phyloP scores from a whole-genome alignment of 1,139 yeast genomes.

The Kurtzmaniella quercitrusa region DNA sequence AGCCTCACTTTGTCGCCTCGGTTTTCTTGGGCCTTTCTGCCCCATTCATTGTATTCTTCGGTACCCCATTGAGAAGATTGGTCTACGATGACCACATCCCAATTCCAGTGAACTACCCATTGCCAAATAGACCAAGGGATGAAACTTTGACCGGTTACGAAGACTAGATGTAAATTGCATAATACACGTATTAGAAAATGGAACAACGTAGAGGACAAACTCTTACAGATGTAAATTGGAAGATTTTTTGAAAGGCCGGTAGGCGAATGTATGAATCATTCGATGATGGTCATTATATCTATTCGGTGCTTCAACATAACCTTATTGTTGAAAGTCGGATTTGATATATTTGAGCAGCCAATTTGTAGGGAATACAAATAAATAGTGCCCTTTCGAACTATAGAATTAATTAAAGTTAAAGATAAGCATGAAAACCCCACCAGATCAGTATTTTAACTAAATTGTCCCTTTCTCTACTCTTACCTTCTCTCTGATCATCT shows the following conservation, averaged over 20 bases:
- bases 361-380: no score
- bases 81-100: slow-evolving; percentile 66
- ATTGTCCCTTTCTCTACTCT: neutral
- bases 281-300: no score
- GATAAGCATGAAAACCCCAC: no score
- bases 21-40: slow-evolving; percentile 64
- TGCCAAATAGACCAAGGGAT: slow-evolving; percentile 57
- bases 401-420: no score
- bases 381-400: no score
- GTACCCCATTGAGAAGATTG: slow-evolving; percentile 69
- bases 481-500: neutral
- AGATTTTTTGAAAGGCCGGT: no score
- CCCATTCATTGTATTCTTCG: slow-evolving; percentile 56
- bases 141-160: slow-evolving; percentile 50
- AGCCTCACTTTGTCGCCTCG: slow-evolving; percentile 76
- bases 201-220: neutral
- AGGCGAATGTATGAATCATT: no score
- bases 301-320: no score
- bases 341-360: no score
- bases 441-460: no score
- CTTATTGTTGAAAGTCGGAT: no score
- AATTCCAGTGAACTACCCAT: slow-evolving; percentile 67
- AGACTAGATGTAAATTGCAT: slow-evolving; percentile 28
- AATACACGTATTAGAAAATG: neutral
- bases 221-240: no score